Base-by-base conservation (phyloP, 1,284 basidiomycete genomes). In the Sporisorium reilianum region DNA sequence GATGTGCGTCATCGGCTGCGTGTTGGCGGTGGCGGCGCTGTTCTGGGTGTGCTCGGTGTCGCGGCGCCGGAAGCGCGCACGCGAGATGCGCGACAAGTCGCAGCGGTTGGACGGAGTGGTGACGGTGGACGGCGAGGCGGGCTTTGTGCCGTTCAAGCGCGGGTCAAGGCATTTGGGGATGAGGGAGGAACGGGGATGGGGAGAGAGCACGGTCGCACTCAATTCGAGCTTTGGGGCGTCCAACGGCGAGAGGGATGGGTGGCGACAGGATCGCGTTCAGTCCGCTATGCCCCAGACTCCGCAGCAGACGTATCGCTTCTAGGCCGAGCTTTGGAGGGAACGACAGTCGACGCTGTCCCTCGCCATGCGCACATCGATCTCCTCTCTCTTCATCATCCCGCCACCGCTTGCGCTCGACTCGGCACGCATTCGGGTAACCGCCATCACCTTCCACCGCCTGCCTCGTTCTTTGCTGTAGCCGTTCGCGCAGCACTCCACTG, bases 1-100 rank as follows among this genome's bases (percentile, higher is more conserved):
- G 3, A 56, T 69, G 23, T 22, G 25, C 55, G 55, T 65, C 48
- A 34, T 74, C 34, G 62, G 48, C 1, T 55, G 55, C 18, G 55
- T 69, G 7, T 11, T 58, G 7, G 38, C 36, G 14, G 61, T 74
- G 16, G 45, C 66, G 2, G 71, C 40, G 2, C 41, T 59, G 5
- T 74, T 64, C 44, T 74, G 71, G 71, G 18, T 69, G 12, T 74
- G 71, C 45, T 74, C 71, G 0, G 56, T 50, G 34, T 64, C 59
- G 6, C 38, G 71, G 23, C 65, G 71, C 12, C 57, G 59, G 20
- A 74, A 64, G 55, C 54, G 65, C 12, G 56, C 52, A 2, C 42
- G 55, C 12, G 71, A 74, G 55, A 64, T 53, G 62, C 14, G 28
- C 8, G 63, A 62, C 18, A 62, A 62, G 25, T 34, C 58, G 5